Percentiles rank a stretch among this genome's conserved stretches.
Conservation (phyloP, 208 protist genomes). For the Trypanosoma cruzi region DNA sequence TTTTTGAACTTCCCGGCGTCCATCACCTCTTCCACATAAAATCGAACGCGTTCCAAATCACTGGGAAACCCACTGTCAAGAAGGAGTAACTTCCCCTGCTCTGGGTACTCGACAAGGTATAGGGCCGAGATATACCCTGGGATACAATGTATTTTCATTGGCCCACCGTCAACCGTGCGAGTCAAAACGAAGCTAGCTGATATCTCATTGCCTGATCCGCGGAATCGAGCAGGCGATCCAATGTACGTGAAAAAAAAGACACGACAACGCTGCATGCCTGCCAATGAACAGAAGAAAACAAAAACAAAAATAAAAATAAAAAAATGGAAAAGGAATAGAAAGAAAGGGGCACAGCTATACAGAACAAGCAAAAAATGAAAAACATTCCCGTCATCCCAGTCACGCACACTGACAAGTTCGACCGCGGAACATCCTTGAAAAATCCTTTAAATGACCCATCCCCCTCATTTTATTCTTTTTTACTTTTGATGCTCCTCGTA, state of each 20-base stretch:
- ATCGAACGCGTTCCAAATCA: conserved; percentile 41
- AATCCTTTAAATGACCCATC: no score
- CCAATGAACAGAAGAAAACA: conserved; percentile 6
- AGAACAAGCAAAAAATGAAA: conserved; percentile 9
- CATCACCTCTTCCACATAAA: conserved; percentile 51
- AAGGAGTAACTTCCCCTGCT: conserved; percentile 37
- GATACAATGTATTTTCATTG: conserved; percentile 47
- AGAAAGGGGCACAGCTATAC: conserved; percentile 3
- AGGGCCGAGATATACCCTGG: conserved; percentile 41
- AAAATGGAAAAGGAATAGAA: conserved; percentile 20
- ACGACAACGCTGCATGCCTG: neutral
- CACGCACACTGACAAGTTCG: no score
- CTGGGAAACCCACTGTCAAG: conserved; percentile 47
- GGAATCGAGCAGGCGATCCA: conserved; percentile 30
- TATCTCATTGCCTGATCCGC: conserved; percentile 31
- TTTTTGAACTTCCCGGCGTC: conserved; percentile 3
- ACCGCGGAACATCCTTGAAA: no score
- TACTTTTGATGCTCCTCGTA: no score
- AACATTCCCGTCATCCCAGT: no score
- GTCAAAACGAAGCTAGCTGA: conserved; percentile 40
- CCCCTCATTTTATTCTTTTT: no score
- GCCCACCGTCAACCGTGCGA: conserved; percentile 20
- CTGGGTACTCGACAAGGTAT: conserved; percentile 45
- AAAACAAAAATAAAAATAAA: conserved; percentile 29
- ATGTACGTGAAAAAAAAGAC: conserved; percentile 29